Conservation (phyloP, 1,284 basidiomycete species). For the Malassezia japonica region DNA sequence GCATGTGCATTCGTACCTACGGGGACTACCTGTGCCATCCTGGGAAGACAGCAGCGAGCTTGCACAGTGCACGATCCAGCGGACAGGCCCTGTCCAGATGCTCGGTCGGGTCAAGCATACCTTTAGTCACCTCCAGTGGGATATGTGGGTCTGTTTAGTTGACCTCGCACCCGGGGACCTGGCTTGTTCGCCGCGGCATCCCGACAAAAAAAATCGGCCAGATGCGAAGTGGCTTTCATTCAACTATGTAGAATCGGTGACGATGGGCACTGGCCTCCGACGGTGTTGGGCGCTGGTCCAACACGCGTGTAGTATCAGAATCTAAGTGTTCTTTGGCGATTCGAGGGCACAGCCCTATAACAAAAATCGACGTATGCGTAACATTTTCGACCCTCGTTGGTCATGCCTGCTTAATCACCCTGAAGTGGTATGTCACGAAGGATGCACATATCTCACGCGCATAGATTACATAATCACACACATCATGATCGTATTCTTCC, state of each 20-base stretch:
- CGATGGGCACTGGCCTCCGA: conserved; percentile 15
- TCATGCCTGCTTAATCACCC: background rate
- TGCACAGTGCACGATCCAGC: too few species aligned
- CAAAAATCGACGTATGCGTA: too few species aligned
- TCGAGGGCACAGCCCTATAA: too few species aligned
- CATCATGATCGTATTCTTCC: too few species aligned
- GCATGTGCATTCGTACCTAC: too few species aligned
- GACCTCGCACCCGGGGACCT: too few species aligned
- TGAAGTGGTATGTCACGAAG: conserved; percentile 2
- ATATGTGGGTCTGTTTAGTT: conserved; percentile 9
- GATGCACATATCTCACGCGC: background rate
- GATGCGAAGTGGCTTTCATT: background rate
- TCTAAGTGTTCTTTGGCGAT: too few species aligned
- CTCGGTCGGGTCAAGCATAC: conserved; percentile 5
- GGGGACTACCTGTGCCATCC: too few species aligned
- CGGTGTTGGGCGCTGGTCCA: conserved; percentile 11
- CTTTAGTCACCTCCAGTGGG: conserved; percentile 15
- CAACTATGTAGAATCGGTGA: background rate
- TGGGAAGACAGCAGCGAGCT: too few species aligned
- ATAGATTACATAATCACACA: background rate
- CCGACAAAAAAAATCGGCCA: too few species aligned
- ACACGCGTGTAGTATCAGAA: background rate
- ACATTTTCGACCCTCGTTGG: conserved; percentile 6
- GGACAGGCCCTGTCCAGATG: background rate
- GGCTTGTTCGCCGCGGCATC: too few species aligned